A percentile compares a stretch with the other conserved stretches of the same genome.
phyloP scores from a whole-genome alignment of 441 rosid genomes.

The Arabidopsis hybrid region DNA sequence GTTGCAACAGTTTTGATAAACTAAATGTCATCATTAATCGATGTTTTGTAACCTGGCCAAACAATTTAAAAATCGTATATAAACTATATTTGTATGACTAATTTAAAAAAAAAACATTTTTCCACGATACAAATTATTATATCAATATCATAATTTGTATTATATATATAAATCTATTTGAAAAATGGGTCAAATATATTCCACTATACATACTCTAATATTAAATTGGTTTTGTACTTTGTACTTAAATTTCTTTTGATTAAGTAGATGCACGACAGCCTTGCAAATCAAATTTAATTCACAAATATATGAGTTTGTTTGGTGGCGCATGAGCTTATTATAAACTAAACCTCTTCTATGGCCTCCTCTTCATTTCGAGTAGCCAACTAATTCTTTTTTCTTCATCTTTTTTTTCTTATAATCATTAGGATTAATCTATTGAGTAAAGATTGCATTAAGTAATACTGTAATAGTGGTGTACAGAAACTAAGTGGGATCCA shows the following conservation, averaged over 20 bases:
- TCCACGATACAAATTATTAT: neutral
- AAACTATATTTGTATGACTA: too few species aligned
- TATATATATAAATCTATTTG: neutral
- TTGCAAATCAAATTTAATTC: constrained; percentile 21
- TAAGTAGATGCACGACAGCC: constrained; percentile 36
- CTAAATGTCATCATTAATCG: too few species aligned
- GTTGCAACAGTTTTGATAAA: too few species aligned
- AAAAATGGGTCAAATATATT: constrained; percentile 27
- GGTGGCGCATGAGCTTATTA: constrained; percentile 32
- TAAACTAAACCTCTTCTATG: constrained; percentile 8
- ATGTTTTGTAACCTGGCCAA: too few species aligned
- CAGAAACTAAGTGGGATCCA: constrained; percentile 21
- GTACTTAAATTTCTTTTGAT: constrained; percentile 27
- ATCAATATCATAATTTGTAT: neutral
- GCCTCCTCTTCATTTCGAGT: constrained; percentile 24
- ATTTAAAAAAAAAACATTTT: too few species aligned
- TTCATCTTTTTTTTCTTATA: neutral
- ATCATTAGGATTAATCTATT: constrained; percentile 4
- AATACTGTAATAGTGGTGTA: neutral
- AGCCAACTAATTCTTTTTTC: constrained; percentile 28
- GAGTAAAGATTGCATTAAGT: neutral
- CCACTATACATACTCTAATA: constrained; percentile 1
- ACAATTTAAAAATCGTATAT: too few species aligned
- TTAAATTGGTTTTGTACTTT: neutral
- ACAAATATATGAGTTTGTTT: neutral